Percentiles rank a stretch among this genome's conserved stretches.
Evolutionary conservation across 345 rosid species (phyloP).

Genomic region (Tarenaya hassleriana): DNA sequence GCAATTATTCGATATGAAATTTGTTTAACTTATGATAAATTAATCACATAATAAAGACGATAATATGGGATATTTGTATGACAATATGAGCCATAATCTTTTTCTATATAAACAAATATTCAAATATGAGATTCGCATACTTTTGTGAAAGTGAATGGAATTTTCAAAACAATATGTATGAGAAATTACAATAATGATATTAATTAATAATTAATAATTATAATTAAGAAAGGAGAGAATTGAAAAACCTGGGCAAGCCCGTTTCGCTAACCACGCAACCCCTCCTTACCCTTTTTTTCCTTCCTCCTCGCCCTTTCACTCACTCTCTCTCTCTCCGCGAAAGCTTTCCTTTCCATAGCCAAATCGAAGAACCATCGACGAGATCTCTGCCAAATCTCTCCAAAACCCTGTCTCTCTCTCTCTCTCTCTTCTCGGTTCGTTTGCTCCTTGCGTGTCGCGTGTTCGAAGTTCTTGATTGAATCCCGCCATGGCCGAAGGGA

Average conservation of each 20-base stretch:
- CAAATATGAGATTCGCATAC: no score
- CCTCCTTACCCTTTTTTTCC: constrained; percentile 19
- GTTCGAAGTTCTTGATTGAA: constrained; percentile 10
- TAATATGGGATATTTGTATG: no score
- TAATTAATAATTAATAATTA: no score
- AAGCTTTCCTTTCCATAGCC: constrained; percentile 15
- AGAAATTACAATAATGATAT: no score
- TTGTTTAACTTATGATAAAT: no score
- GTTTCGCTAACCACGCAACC: constrained; percentile 38
- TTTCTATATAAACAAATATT: no score
- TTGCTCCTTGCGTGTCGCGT: constrained; percentile 4
- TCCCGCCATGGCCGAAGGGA: constrained; percentile 57
- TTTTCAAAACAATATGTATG: no score
- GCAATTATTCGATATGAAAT: no score
- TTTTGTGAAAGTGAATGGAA: no score
- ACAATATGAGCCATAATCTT: no score
- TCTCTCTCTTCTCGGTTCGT: not conserved
- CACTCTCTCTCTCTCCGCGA: constrained; percentile 22
- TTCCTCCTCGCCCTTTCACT: constrained; percentile 1
- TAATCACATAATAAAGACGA: no score
- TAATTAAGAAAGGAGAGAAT: not conserved
- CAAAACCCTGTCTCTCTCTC: constrained; percentile 9
- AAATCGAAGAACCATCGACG: constrained; percentile 28
- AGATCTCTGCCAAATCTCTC: constrained; percentile 20
- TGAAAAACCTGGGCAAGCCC: not conserved